These are phyloP conservation scores for Microdochium nivale DNA, from an alignment of 2,329 filamentous ascomycete genomes.

Conservation along the genomic window DNA sequence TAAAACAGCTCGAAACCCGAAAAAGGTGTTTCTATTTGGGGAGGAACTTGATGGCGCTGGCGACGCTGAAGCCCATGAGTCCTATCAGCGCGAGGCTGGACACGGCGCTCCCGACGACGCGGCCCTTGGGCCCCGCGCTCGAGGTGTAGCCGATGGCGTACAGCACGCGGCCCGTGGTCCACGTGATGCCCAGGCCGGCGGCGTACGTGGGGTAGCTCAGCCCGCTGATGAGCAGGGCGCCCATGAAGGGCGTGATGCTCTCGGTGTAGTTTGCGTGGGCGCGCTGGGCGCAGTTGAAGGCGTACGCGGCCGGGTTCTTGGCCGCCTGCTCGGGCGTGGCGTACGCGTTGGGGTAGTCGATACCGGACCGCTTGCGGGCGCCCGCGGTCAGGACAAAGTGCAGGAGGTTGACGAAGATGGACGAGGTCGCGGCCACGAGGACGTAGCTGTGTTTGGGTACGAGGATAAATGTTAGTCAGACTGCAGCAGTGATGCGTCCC, in stretches of 20 bases:
- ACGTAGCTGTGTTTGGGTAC: slow-evolving; percentile 41
- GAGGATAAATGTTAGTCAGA: slow-evolving; percentile 4
- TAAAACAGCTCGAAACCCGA: too few relatives aligned
- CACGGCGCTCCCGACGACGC: slow-evolving; percentile 26
- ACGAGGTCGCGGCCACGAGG: slow-evolving; percentile 45
- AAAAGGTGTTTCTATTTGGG: not conserved
- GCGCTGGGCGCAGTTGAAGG: slow-evolving; percentile 49
- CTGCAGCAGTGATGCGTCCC: too few relatives aligned
- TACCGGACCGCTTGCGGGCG: slow-evolving; percentile 41
- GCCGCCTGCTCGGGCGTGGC: slow-evolving; percentile 43
- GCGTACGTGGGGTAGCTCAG: slow-evolving; percentile 42
- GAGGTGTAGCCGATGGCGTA: slow-evolving; percentile 49
- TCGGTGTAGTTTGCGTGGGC: slow-evolving; percentile 57
- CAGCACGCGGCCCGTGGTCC: slow-evolving; percentile 40
- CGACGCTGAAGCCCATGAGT: slow-evolving; percentile 35
- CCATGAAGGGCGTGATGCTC: slow-evolving; percentile 45
- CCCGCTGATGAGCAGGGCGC: slow-evolving; percentile 45
- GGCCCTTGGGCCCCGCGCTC: slow-evolving; percentile 33
- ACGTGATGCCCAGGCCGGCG: slow-evolving; percentile 39
- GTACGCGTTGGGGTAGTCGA: slow-evolving; percentile 51
- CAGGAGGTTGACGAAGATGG: slow-evolving; percentile 47
- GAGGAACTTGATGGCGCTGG: slow-evolving; percentile 24
- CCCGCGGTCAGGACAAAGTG: slow-evolving; percentile 38
- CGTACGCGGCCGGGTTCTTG: slow-evolving; percentile 43
- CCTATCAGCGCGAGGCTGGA: slow-evolving; percentile 24